Evolutionary conservation across 2,329 filamentous ascomycete genomes (phyloP).

Genomic region (Microcyclosporella mali): DNA sequence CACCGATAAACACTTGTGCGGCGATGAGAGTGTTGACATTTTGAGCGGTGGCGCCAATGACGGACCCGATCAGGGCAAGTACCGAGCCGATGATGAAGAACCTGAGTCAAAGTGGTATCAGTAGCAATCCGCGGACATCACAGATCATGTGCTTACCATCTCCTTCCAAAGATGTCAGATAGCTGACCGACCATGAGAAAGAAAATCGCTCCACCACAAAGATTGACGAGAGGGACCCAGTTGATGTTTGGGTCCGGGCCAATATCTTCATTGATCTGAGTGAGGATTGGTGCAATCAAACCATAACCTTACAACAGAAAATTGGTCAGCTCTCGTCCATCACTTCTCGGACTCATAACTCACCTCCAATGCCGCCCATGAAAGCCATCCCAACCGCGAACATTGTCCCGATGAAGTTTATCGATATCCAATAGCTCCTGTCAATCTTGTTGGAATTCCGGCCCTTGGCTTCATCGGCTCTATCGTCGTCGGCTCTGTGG

Average conservation of each 20-base stretch:
- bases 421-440: constrained; percentile 21
- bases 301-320: constrained; percentile 15
- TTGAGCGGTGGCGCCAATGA: constrained; percentile 30
- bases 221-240: constrained; percentile 34
- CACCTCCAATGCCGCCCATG: constrained; percentile 24
- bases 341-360: too few species aligned
- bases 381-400: constrained; percentile 24
- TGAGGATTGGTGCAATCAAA: constrained; percentile 21
- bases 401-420: constrained; percentile 23
- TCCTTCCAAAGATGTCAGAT: constrained; percentile 35
- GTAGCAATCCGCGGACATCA: neutral
- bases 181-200: constrained; percentile 35
- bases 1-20: constrained; percentile 31
- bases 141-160: constrained; percentile 15
- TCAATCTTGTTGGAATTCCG: constrained; percentile 21
- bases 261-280: constrained; percentile 33
- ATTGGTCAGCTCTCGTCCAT: neutral
- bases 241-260: constrained; percentile 35
- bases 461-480: constrained; percentile 21
- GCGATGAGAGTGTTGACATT: constrained; percentile 25
- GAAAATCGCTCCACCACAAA: constrained; percentile 32
- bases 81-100: constrained; percentile 33
- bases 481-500: constrained; percentile 20
- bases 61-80: constrained; percentile 32
- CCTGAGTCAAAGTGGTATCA: neutral